Base-by-base conservation (phyloP, 2,329 filamentous ascomycete species). In the Herpomyces periplanetae region DNA sequence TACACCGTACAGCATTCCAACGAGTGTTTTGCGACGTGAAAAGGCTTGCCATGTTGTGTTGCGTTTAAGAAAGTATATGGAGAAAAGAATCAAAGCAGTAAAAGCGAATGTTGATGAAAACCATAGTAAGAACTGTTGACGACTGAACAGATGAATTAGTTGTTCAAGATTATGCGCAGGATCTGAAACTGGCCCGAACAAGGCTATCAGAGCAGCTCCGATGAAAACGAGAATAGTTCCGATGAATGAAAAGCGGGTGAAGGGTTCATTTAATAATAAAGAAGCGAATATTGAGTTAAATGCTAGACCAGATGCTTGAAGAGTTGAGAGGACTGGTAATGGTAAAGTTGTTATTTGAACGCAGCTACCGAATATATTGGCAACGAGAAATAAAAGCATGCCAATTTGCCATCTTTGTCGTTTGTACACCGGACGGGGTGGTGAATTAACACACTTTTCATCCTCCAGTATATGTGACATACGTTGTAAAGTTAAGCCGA, bases 281-380 rank as follows among this genome's bases (percentile, higher is more conserved):
- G 71, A 84, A 25, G 80, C 80, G 47, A 84, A 87, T 38, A 91
- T 69, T 22, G 75, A 87, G 45, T 96, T 96, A 49, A 96, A 96
- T 25, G 96, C 80, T 21, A 96, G 50, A 17, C 80, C 80, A 3
- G 75, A 85, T 35, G 75, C 75, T 42, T 96, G 80, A 14, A 96
- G 46, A 1, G 80, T 88, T 22, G 75, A 91, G 13, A 96, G 52
- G 4, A 96, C 71, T 9, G 80, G 80, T 10, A 96, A 47, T 8
- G 80, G 80, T 17, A 96, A 48, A 1, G 75, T 88, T 12, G 80
- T 88, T 35, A 96, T 91, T 41, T 96, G 80, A 23, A 96, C 80
- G 14, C 69, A 75, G 41, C 73, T 88, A 23, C 80, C 80, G 21
- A 91, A 49, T 21, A 96, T 50, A 36, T 96, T 96, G 25, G 80